A percentile compares a stretch with the other conserved stretches of the same genome.
Evolutionary conservation across 2,329 filamentous ascomycete species (phyloP).

Genomic region (Escovopsis weberi): DNA sequence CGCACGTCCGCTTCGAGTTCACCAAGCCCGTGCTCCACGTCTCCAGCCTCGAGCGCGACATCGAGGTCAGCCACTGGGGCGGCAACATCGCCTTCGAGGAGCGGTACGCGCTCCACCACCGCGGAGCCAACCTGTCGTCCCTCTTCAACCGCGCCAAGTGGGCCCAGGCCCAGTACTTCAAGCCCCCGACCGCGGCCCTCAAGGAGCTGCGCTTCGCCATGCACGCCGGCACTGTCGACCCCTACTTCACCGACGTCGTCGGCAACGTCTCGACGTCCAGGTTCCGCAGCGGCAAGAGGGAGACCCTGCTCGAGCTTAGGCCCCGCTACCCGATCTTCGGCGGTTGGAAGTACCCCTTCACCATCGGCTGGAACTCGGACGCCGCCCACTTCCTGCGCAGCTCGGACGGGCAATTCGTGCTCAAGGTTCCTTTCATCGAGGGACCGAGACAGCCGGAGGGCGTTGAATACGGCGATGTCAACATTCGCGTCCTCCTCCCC

Average conservation of each 20-base stretch:
- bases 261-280: constrained; percentile 91
- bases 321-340: constrained; percentile 94
- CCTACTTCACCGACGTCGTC: constrained; percentile 93
- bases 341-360: constrained; percentile 96
- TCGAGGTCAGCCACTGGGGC: constrained; percentile 97
- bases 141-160: constrained; percentile 68
- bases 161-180: constrained; percentile 60
- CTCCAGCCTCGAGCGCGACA: constrained; percentile 66
- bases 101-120: constrained; percentile 76
- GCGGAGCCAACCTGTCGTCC: constrained; percentile 60
- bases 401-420: constrained; percentile 56
- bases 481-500: constrained; percentile 71
- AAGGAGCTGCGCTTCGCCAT: constrained; percentile 73
- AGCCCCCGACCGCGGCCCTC: constrained; percentile 61
- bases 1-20: constrained; percentile 83
- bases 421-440: constrained; percentile 87
- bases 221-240: constrained; percentile 61
- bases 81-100: constrained; percentile 94
- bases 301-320: constrained; percentile 78
- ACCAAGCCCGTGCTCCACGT: constrained; percentile 80
- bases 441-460: constrained; percentile 79
- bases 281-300: constrained; percentile 63
- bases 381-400: constrained; percentile 62
- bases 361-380: constrained; percentile 88
- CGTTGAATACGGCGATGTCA: constrained; percentile 68